Percentiles rank a stretch among this genome's conserved stretches.
Conservation (phyloP, 352 stramenopile species). For the Peronospora belbahrii region DNA sequence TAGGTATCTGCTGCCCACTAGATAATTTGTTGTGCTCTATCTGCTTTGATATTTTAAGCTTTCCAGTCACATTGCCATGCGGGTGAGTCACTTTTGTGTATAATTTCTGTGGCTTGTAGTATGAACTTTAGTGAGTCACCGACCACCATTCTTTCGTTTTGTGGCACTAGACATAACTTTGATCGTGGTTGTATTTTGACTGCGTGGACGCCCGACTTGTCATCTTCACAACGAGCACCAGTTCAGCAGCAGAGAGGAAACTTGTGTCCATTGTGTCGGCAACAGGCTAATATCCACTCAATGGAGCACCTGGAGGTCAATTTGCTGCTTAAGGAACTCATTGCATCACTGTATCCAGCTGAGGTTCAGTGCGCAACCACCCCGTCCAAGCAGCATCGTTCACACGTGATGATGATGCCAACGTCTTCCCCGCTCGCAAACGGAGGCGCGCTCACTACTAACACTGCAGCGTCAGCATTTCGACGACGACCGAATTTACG, state of each 20-base stretch:
- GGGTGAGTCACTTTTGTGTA: conserved; percentile 18
- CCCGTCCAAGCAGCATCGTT: conserved; percentile 35
- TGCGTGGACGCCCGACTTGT: conserved; percentile 43
- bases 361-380: conserved; percentile 34
- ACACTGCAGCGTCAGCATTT: conserved; percentile 26
- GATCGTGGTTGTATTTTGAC: conserved; percentile 68
- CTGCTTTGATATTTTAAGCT: conserved; percentile 71
- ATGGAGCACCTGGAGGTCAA: conserved; percentile 52
- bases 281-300: conserved; percentile 21
- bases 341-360: conserved; percentile 44
- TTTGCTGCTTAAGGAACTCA: conserved; percentile 52
- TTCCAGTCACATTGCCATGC: conserved; percentile 64
- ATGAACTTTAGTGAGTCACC: not conserved
- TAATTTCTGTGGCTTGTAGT: conserved; percentile 11
- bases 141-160: conserved; percentile 1
- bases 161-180: conserved; percentile 64
- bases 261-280: conserved; percentile 61
- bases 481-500: conserved; percentile 36
- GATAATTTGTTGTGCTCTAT: conserved; percentile 64
- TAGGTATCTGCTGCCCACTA: not conserved
- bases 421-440: conserved; percentile 6
- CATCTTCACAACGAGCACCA: conserved; percentile 5
- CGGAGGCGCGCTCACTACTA: conserved; percentile 11
- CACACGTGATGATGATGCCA: conserved; percentile 15
- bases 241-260: conserved; percentile 10